phyloP scores from a whole-genome alignment of 805 yeast genomes.

The Wickerhamiella qilinensis region DNA sequence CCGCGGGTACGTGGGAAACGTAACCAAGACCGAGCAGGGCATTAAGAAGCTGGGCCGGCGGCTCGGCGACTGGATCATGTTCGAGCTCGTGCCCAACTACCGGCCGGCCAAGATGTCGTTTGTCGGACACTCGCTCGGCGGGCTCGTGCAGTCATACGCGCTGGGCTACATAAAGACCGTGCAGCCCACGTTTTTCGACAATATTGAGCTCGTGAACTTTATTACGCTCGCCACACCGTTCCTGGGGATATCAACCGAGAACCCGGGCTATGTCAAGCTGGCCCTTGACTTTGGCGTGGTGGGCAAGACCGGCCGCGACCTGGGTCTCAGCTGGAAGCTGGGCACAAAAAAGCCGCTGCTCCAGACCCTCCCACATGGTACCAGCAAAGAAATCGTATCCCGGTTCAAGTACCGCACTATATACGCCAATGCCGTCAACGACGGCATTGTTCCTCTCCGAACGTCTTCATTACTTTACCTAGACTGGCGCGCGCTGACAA shows the following conservation, averaged over 20 bases:
- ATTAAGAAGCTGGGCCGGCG: constrained; percentile 69
- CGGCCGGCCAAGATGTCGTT: constrained; percentile 57
- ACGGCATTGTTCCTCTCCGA: constrained; percentile 89
- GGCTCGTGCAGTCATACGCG: constrained; percentile 81
- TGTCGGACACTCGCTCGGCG: constrained; percentile 88
- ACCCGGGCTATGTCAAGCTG: constrained; percentile 68
- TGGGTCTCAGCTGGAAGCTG: constrained; percentile 41
- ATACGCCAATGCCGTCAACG: constrained; percentile 81
- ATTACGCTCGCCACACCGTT: constrained; percentile 77
- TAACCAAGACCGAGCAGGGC: constrained; percentile 80
- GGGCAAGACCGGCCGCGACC: constrained; percentile 87
- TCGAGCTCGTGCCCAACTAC: constrained; percentile 31
- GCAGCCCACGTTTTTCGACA: constrained; percentile 54
- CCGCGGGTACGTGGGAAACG: constrained; percentile 70
- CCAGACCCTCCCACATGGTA: constrained; percentile 58
- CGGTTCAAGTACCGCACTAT: constrained; percentile 56
- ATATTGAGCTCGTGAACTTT: constrained; percentile 58
- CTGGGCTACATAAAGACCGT: constrained; percentile 52
- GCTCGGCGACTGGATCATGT: constrained; percentile 55
- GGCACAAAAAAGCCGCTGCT: constrained; percentile 42
- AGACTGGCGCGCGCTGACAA: constrained; percentile 64
- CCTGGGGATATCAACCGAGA: constrained; percentile 75
- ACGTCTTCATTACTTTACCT: constrained; percentile 74
- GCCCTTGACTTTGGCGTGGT: constrained; percentile 77
- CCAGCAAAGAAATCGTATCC: constrained; percentile 48